Evolutionary conservation across 306 rosid genomes (phyloP).

Genomic region (Prunus campanulata): DNA sequence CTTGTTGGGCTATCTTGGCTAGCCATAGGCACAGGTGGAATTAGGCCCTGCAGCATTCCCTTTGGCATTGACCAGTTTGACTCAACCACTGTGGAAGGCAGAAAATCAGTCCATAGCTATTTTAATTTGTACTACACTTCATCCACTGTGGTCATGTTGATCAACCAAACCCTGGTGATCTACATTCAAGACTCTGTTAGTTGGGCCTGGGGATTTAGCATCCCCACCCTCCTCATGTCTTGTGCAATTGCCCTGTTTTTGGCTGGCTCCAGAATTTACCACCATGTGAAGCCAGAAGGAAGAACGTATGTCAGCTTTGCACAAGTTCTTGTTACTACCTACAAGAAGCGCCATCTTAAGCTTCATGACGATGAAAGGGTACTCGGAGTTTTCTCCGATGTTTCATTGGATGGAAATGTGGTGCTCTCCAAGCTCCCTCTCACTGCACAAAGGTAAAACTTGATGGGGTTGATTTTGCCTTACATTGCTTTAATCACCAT

Average conservation of each 20-base stretch:
- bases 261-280: slow-evolving; percentile 42
- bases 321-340: slow-evolving; percentile 61
- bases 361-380: slow-evolving; percentile 26
- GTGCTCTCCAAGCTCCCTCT: slow-evolving; percentile 48
- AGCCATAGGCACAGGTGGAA: slow-evolving; percentile 64
- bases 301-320: slow-evolving; percentile 49
- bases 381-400: slow-evolving; percentile 44
- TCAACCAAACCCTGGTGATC: slow-evolving; percentile 53
- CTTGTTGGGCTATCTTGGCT: slow-evolving; percentile 48
- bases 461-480: too few species aligned
- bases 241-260: slow-evolving; percentile 52
- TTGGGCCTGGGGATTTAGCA: slow-evolving; percentile 77
- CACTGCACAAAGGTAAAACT: slow-evolving; percentile 51
- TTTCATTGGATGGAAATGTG: slow-evolving; percentile 33
- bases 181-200: slow-evolving; percentile 73
- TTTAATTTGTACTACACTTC: slow-evolving; percentile 76
- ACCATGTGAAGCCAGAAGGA: slow-evolving; percentile 52
- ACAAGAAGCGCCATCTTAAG: slow-evolving; percentile 46
- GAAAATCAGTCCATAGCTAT: slow-evolving; percentile 59
- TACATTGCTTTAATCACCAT: too few species aligned
- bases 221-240: slow-evolving; percentile 55
- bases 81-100: slow-evolving; percentile 52
- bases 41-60: slow-evolving; percentile 73
- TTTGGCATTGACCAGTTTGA: slow-evolving; percentile 87
- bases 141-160: slow-evolving; percentile 31